Conservation (phyloP, 768 basidiomycete genomes). For the Lenzites betulinus region DNA sequence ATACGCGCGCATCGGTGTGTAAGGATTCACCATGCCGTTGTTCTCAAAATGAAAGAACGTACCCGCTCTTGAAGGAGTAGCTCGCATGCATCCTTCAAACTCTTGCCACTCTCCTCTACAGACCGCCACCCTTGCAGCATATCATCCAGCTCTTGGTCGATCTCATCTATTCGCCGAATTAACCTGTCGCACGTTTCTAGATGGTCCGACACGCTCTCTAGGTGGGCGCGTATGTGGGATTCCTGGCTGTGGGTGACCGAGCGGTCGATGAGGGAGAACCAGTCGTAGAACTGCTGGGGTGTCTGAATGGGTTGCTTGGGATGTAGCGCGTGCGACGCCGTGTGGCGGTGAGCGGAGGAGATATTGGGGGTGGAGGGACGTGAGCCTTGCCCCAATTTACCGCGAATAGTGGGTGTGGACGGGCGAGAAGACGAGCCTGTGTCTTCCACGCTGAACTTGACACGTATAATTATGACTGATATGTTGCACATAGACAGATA, state of each 20-base stretch:
- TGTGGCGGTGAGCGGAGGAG: constrained; percentile 11
- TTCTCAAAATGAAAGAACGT: constrained; percentile 30
- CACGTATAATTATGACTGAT: constrained; percentile 1
- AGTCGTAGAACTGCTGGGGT: constrained; percentile 96
- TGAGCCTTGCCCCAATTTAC: constrained; percentile 24
- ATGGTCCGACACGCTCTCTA: constrained; percentile 74
- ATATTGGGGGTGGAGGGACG: constrained; percentile 31
- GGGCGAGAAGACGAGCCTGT: constrained; percentile 45
- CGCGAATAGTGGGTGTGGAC: constrained; percentile 43
- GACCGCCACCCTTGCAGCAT: constrained; percentile 86
- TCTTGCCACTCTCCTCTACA: constrained; percentile 93
- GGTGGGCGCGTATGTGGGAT: constrained; percentile 85
- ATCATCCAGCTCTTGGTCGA: constrained; percentile 70
- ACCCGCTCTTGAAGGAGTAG: constrained; percentile 87
- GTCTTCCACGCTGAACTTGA: constrained; percentile 46
- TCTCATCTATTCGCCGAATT: constrained; percentile 67
- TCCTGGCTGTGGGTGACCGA: constrained; percentile 94
- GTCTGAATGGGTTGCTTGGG: constrained; percentile 82
- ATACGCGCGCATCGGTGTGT: background rate
- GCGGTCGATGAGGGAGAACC: constrained; percentile 88
- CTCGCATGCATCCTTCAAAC: constrained; percentile 90
- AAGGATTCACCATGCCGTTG: background rate
- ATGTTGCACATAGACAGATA: background rate
- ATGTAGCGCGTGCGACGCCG: constrained; percentile 57
- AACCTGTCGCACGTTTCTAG: constrained; percentile 77